Evolutionary conservation across 2,329 filamentous ascomycete species (phyloP).

Genomic region (Sarocladium strictum): DNA sequence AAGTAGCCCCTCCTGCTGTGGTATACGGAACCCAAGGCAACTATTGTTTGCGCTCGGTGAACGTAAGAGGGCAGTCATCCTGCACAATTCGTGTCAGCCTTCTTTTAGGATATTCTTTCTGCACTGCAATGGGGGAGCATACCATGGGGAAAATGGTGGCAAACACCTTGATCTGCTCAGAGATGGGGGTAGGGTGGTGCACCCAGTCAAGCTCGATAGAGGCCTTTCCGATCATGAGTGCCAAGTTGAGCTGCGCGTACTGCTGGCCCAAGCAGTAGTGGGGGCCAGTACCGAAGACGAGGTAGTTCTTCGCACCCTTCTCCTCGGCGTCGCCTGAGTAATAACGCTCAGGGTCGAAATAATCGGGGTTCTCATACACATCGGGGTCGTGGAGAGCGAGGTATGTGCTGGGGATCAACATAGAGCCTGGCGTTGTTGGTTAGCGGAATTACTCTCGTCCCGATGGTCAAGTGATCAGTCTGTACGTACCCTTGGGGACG

Average conservation of each 20-base stretch:
- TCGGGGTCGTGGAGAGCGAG: conserved; percentile 88
- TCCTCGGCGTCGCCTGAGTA: conserved; percentile 84
- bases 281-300: conserved; percentile 92
- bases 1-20: too few species aligned
- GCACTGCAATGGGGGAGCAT: conserved; percentile 28
- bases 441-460: neutral
- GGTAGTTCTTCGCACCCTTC: conserved; percentile 84
- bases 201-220: conserved; percentile 83
- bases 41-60: conserved; percentile 50
- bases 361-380: conserved; percentile 83
- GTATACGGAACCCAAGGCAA: neutral
- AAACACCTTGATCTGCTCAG: conserved; percentile 97
- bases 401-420: conserved; percentile 91
- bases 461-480: neutral
- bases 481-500: conserved; percentile 68
- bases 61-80: conserved; percentile 80
- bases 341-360: conserved; percentile 87
- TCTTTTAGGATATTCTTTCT: neutral
- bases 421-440: conserved; percentile 53
- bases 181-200: conserved; percentile 75
- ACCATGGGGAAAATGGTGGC: conserved; percentile 97
- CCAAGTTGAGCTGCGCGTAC: conserved; percentile 85
- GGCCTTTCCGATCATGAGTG: conserved; percentile 84
- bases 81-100: conserved; percentile 30
- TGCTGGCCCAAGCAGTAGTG: conserved; percentile 95